Conservation (phyloP, 2,329 filamentous ascomycete genomes). For the Penicillium sp. region DNA sequence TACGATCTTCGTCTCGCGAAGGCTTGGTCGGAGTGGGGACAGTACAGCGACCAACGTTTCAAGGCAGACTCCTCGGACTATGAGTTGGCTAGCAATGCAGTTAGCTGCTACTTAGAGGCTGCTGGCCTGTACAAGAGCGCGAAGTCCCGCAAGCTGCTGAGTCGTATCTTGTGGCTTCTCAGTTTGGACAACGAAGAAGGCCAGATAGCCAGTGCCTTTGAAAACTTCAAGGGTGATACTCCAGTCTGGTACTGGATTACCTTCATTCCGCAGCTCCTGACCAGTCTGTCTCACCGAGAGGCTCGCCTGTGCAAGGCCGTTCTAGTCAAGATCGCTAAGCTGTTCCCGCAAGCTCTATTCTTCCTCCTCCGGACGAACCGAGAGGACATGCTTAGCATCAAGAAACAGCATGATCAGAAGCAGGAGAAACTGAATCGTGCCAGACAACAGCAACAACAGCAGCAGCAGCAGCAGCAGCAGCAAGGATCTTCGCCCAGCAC, state of each 20-base stretch:
- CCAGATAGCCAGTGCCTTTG: conserved; percentile 81
- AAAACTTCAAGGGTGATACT: conserved; percentile 96
- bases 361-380: conserved; percentile 91
- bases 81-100: conserved; percentile 82
- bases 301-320: conserved; percentile 84
- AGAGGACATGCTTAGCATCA: conserved; percentile 91
- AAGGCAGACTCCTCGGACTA: conserved; percentile 85
- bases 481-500: conserved; percentile 40
- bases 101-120: conserved; percentile 95
- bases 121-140: conserved; percentile 96
- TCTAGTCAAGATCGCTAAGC: conserved; percentile 90
- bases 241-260: conserved; percentile 99
- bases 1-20: conserved; percentile 96
- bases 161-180: conserved; percentile 91
- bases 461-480: conserved; percentile 58
- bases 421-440: conserved; percentile 63
- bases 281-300: conserved; percentile 88
- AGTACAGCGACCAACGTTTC: conserved; percentile 96
- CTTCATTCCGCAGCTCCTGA: conserved; percentile 94
- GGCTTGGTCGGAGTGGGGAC: conserved; percentile 98
- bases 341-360: conserved; percentile 93
- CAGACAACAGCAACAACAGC: conserved; percentile 66
- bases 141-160: conserved; percentile 91
- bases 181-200: conserved; percentile 90
- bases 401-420: conserved; percentile 77